Base-by-base conservation (phyloP, 345 rosid genomes). In the Alliaria petiolata region DNA sequence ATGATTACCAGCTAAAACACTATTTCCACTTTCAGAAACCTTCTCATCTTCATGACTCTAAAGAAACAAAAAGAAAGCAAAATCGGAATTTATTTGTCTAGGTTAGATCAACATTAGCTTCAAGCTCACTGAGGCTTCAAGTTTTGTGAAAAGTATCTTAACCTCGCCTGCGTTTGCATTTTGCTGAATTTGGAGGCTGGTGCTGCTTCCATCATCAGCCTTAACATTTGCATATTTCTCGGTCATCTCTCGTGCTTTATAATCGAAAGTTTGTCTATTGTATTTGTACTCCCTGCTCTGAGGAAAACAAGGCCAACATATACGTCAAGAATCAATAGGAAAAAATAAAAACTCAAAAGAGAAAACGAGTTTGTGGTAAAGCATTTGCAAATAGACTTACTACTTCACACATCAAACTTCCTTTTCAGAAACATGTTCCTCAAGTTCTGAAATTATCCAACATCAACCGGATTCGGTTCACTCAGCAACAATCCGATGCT, bases 381-480 rank as follows among this genome's bases (percentile, higher is more conserved):
- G 7, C 15, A 11, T 11, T 22, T 22, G 31, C 8, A 4, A 28
- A 28, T 7, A 15, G 22, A 81, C 96, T 74, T 78, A 92, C 96
- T 17, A 80, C 88, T 77, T 92, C 92, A 75, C 87, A 69, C 96
- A 89, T 87, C 58, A 92, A 83, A 3, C 95, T n/a, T n/a, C n/a
- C n/a, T n/a, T n/a, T n/a, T n/a, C n/a, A n/a, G n/a, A n/a, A n/a
- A n/a, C n/a, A n/a, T n/a, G n/a, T n/a, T n/a, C n/a, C n/a, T n/a
- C n/a, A n/a, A n/a, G n/a, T n/a, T n/a, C n/a, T n/a, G n/a, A n/a
- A n/a, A n/a, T n/a, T n/a, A n/a, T n/a, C n/a, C n/a, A n/a, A n/a
- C 96, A 46, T 88, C 98, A 78, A 86, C 96, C 0, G 95, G 92
- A 67, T 92, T 86, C 19, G 96, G 98, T 78, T 89, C 98, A 55